These are phyloP conservation scores for Pseudogymnoascus sp. DNA, from an alignment of 2,329 filamentous ascomycete species.

Conservation along the genomic window DNA sequence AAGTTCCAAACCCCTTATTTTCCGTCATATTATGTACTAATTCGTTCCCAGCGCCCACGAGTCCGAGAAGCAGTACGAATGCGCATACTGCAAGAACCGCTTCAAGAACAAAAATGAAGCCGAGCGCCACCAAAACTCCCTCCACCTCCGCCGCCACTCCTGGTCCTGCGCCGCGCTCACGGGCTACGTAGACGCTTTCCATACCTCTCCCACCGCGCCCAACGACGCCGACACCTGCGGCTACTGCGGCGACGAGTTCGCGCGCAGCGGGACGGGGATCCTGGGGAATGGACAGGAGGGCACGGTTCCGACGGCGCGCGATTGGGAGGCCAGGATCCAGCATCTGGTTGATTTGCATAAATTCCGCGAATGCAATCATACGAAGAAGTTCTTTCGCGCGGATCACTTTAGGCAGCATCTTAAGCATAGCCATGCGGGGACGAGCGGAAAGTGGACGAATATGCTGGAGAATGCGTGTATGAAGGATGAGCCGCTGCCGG, in stretches of 20 bases:
- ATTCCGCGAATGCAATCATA: constrained; percentile 95
- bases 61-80: constrained; percentile 94
- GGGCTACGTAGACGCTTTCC: constrained; percentile 74
- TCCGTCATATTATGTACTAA: constrained; percentile 21
- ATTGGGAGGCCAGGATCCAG: constrained; percentile 81
- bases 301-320: constrained; percentile 61
- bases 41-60: constrained; percentile 63
- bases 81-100: constrained; percentile 83
- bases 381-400: constrained; percentile 95
- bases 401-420: constrained; percentile 98
- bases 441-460: constrained; percentile 98
- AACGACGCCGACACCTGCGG: constrained; percentile 76
- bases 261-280: constrained; percentile 36
- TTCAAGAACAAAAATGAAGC: constrained; percentile 99
- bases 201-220: constrained; percentile 64
- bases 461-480: constrained; percentile 96
- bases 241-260: constrained; percentile 91
- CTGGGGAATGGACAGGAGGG: constrained; percentile 29
- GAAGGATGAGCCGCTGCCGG: constrained; percentile 67
- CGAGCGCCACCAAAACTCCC: constrained; percentile 89
- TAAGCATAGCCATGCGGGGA: constrained; percentile 94
- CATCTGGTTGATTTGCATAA: constrained; percentile 92
- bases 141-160: constrained; percentile 85
- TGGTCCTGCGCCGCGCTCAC: constrained; percentile 92
- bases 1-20: constrained; percentile 33